These are phyloP conservation scores for Oryza glaberrima DNA, from an alignment of 176 grass and related monocot species.

Conservation along the genomic window DNA sequence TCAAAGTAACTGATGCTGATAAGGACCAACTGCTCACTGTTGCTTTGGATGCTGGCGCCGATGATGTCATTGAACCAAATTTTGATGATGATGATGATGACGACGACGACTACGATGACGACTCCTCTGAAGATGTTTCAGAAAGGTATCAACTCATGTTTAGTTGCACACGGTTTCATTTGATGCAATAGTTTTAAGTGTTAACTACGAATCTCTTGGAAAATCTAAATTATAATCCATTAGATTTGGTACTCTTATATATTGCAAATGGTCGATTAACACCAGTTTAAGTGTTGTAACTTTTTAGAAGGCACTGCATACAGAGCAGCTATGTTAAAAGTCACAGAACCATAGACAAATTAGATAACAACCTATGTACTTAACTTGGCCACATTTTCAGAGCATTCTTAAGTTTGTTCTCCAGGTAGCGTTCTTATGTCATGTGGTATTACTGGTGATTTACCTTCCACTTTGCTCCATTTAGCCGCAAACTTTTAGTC, in stretches of 20 bases:
- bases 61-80: constrained; percentile 94
- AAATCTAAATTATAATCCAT: not conserved
- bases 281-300: not conserved
- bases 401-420: not conserved
- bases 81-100: constrained; percentile 38
- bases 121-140: constrained; percentile 57
- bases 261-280: not conserved
- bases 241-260: not conserved
- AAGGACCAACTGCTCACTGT: constrained; percentile 77
- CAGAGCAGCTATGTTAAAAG: not conserved
- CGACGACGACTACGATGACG: not conserved
- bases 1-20: constrained; percentile 77
- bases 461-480: constrained; percentile 35
- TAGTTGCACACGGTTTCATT: not conserved
- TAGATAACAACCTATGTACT: not conserved
- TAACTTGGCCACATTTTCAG: not conserved
- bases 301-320: not conserved
- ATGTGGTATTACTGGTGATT: constrained; percentile 7
- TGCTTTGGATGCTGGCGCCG: constrained; percentile 88
- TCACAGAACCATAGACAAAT: not conserved
- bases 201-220: not conserved
- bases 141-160: constrained; percentile 57
- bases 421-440: not conserved
- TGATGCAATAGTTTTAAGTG: not conserved
- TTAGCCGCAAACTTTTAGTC: constrained; percentile 12